These are phyloP conservation scores for Gryganskiella cystojenkinii DNA, from an alignment of 192 early-diverging fungal species.

Conservation along the genomic window DNA sequence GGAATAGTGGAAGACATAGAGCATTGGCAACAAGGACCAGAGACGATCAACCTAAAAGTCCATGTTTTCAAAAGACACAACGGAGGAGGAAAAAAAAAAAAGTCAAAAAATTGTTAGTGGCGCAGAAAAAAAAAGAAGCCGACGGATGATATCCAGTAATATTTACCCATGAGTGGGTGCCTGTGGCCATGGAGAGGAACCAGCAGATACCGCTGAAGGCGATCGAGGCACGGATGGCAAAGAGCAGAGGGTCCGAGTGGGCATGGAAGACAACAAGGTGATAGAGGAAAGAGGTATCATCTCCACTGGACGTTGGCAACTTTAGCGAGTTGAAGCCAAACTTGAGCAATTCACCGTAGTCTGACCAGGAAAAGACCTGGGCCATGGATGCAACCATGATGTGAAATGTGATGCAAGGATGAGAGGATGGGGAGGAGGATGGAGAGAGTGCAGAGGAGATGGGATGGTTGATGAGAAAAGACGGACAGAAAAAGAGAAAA, in stretches of 20 bases:
- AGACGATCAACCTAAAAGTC: conserved; percentile 71
- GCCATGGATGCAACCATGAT: conserved; percentile 3
- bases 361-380: conserved; percentile 26
- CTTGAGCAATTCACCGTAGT: conserved; percentile 11
- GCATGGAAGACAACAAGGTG: conserved; percentile 42
- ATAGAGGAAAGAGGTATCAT: conserved; percentile 24
- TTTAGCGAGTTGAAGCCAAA: conserved; percentile 9
- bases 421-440: background rate
- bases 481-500: background rate
- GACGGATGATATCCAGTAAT: too few relatives aligned
- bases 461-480: background rate
- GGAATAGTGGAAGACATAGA: conserved; percentile 68
- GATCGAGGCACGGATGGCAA: conserved; percentile 24
- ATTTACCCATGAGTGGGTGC: conserved; percentile 61
- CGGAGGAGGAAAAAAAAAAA: background rate
- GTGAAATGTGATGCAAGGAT: too few relatives aligned
- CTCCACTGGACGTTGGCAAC: conserved; percentile 16
- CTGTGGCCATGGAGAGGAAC: conserved; percentile 54
- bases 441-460: background rate
- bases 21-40: conserved; percentile 79
- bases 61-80: background rate
- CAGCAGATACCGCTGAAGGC: conserved; percentile 46
- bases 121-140: too few relatives aligned
- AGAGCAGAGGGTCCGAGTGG: conserved; percentile 52
- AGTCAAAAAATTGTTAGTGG: background rate